Conservation (phyloP, 768 basidiomycete species). For the Tulasnella sp. region DNA sequence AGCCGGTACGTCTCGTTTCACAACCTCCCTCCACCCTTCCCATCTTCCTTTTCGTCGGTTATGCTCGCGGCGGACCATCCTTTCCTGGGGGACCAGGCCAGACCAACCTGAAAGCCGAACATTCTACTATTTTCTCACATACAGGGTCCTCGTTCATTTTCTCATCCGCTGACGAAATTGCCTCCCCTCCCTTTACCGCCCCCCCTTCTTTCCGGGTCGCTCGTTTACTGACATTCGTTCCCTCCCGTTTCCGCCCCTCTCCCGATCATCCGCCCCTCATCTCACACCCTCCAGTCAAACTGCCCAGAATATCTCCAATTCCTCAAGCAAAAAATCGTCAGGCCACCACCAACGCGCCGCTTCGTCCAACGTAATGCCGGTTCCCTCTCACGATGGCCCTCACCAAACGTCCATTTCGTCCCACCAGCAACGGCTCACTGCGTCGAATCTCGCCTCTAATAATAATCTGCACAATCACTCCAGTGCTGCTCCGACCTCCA, state of each 20-base stretch:
- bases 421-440: conserved; percentile 5
- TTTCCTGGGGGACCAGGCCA: not conserved
- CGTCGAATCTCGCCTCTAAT: conserved; percentile 8
- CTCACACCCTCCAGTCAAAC: conserved; percentile 31
- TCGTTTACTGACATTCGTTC: not conserved
- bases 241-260: conserved; percentile 6
- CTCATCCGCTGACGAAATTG: not conserved
- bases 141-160: not conserved
- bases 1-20: conserved; percentile 21
- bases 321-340: conserved; percentile 36
- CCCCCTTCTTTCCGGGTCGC: not conserved
- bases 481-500: not conserved
- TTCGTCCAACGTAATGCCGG: conserved; percentile 4
- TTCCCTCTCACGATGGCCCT: conserved; percentile 7
- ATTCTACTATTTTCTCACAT: conserved; percentile 17
- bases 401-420: conserved; percentile 1
- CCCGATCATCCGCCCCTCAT: conserved; percentile 28
- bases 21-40: conserved; percentile 18
- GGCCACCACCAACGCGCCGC: conserved; percentile 31
- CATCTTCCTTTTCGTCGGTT: too few species aligned
- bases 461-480: not conserved
- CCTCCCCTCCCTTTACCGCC: not conserved
- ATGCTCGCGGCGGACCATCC: not conserved
- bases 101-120: not conserved
- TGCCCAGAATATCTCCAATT: not conserved